A percentile compares a stretch with the other conserved stretches of the same genome.
Conservation (phyloP, 345 rosid genomes). For the Pugionium dolabratum region DNA sequence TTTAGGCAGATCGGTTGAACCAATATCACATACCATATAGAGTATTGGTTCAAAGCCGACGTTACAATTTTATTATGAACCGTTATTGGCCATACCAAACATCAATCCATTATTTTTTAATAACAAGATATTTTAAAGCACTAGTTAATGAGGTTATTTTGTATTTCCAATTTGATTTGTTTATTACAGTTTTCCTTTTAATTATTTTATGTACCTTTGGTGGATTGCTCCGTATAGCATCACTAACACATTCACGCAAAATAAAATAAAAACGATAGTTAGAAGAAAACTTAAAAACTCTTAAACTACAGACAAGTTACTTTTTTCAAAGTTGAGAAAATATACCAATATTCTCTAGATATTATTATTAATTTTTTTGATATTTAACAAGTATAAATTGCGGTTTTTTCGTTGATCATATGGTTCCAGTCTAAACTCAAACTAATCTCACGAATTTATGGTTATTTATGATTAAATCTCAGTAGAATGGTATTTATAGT, state of each 20-base stretch:
- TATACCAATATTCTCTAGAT: too few relatives aligned
- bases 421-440: too few relatives aligned
- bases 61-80: background rate
- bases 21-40: background rate
- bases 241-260: slow-evolving; percentile 1
- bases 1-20: slow-evolving; percentile 26
- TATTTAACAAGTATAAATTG: too few relatives aligned
- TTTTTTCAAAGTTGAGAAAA: too few relatives aligned
- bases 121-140: background rate
- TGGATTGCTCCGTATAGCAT: slow-evolving; percentile 20
- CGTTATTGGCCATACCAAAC: slow-evolving; percentile 1
- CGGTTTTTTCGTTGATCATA: too few relatives aligned
- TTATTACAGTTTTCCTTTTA: background rate
- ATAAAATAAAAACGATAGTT: background rate
- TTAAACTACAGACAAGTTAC: too few relatives aligned
- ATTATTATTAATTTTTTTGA: too few relatives aligned
- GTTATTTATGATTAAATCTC: too few relatives aligned
- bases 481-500: too few relatives aligned
- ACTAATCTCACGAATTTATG: too few relatives aligned
- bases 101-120: background rate
- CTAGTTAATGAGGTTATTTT: background rate
- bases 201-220: background rate
- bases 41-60: slow-evolving; percentile 3
- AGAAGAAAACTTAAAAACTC: too few relatives aligned
- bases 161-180: background rate